Base-by-base conservation (phyloP, 2,329 filamentous ascomycete genomes). In the Akanthomyces lecanii region DNA sequence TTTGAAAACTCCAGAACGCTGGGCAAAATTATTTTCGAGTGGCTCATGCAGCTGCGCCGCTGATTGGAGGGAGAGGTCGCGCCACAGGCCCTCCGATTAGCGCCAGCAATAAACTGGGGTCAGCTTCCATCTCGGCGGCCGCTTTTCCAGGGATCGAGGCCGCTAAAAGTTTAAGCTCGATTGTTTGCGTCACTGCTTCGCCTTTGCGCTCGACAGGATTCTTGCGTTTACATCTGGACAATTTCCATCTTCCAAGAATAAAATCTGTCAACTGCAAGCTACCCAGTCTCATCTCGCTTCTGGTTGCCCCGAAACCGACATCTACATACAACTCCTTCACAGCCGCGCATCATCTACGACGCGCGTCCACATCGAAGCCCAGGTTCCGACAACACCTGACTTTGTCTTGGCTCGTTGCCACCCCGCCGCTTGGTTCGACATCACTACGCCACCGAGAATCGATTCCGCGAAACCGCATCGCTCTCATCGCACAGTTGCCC, bases 101-200 rank as follows among this genome's bases (percentile, higher is more conserved):
- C 16, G 18, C 30, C 36, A 53, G 25, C 7, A 38, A 36, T n/a
- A 53, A 21, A 36, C 7, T n/a, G 50, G n/a, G 50, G 18, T 10
- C 18, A 47, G 18, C 33, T 16, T 21, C n/a, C 16, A 21, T 53
- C 23, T 30, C 33, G 18, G 50, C 30, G 38, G 48, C 5, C 23
- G 12, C 21, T 23, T 56, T 30, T 36, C 33, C 40, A 57, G 40
- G 40, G 54, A 57, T 57, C 10, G 38, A 45, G n/a, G 52, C 54
- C 40, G 54, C 54, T 57, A 57, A 57, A 38, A 30, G 16, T 44
- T 57, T 57, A 57, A 57, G 42, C 40, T 57, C 54, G 28, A 25
- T 47, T 57, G 54, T 40, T 33, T 57, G 54, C 54, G 54, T 57
- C 54, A 57, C 23, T 36, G 23, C 8, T 38, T 5, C 12, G 6